Conservation (phyloP, 176 grass and related monocot genomes). For the Elaeis guineensis region DNA sequence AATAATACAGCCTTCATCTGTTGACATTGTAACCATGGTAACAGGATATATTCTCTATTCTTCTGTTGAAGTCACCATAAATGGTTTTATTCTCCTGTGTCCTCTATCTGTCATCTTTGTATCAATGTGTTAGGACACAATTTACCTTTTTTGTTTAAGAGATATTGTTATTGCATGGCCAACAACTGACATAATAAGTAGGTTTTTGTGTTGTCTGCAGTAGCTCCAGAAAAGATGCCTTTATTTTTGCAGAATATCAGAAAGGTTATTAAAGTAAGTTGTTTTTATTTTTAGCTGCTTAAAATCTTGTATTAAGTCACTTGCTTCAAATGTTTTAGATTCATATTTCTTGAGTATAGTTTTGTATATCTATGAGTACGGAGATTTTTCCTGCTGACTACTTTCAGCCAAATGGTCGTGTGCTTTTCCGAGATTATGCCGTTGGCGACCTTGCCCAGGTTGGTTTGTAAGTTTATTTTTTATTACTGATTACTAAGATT, state of each 20-base stretch:
- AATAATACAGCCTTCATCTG: constrained; percentile 45
- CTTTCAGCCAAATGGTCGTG: constrained; percentile 53
- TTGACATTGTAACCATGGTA: constrained; percentile 95
- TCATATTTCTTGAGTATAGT: constrained; percentile 7
- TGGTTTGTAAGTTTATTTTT: constrained; percentile 4
- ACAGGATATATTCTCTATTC: not conserved
- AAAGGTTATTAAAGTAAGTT: constrained; percentile 68
- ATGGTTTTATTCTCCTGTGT: not conserved
- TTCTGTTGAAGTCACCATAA: too few relatives aligned
- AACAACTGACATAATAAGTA: constrained; percentile 86
- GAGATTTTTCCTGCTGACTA: constrained; percentile 10
- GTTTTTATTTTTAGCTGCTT: not conserved
- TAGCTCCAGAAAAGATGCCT: constrained; percentile 82
- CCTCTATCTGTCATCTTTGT: constrained; percentile 18
- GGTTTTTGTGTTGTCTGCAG: constrained; percentile 98
- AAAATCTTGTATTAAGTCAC: constrained; percentile 1
- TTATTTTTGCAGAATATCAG: constrained; percentile 56
- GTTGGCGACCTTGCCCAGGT: constrained; percentile 93
- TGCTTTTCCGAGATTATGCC: constrained; percentile 90
- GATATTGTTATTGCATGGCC: not conserved
- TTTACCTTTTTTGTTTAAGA: constrained; percentile 2
- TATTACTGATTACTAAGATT: not conserved
- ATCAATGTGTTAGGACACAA: too few relatives aligned
- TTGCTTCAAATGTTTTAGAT: constrained; percentile 2
- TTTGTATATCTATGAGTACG: not conserved